A percentile compares a stretch with the other conserved stretches of the same genome.
Evolutionary conservation across 169 alveolate species (phyloP).

Genomic region (Eimeria mitis): DNA sequence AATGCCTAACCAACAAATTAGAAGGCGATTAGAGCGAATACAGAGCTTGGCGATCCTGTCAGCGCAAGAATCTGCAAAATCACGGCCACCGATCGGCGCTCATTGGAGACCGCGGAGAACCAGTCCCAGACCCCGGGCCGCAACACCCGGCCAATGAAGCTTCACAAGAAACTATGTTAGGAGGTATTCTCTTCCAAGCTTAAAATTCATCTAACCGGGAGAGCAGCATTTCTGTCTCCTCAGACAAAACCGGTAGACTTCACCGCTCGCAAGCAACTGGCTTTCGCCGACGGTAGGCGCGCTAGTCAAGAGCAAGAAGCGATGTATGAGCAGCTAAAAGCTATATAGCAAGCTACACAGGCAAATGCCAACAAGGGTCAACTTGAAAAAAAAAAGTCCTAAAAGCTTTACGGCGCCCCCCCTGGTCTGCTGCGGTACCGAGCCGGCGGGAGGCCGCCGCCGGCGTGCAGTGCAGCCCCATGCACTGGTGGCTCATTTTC

Average conservation of each 20-base stretch:
- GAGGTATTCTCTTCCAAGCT: not conserved
- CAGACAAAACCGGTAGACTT: not conserved
- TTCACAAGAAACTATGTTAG: not conserved
- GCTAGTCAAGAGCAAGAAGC: not conserved
- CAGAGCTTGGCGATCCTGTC: not conserved
- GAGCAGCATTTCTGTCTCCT: not conserved
- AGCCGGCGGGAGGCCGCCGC: conserved; percentile 27
- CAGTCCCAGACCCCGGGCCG: not conserved
- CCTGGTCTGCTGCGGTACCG: not conserved
- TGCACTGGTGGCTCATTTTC: not conserved
- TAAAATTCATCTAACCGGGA: not conserved
- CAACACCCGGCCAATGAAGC: not conserved
- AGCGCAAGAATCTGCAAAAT: not conserved
- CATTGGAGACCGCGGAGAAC: conserved; percentile 6
- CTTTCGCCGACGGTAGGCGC: not conserved
- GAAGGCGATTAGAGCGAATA: not conserved
- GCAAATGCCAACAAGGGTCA: not conserved
- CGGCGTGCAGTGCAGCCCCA: conserved; percentile 39
- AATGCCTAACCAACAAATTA: not conserved
- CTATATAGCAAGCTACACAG: not conserved
- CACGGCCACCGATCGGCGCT: not conserved
- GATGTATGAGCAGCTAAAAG: not conserved
- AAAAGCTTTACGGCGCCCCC: not conserved
- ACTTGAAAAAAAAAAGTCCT: not conserved
- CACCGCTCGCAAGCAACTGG: not conserved